Evolutionary conservation across 169 alveolate species (phyloP).

Genomic region (Plasmodium relictum): DNA sequence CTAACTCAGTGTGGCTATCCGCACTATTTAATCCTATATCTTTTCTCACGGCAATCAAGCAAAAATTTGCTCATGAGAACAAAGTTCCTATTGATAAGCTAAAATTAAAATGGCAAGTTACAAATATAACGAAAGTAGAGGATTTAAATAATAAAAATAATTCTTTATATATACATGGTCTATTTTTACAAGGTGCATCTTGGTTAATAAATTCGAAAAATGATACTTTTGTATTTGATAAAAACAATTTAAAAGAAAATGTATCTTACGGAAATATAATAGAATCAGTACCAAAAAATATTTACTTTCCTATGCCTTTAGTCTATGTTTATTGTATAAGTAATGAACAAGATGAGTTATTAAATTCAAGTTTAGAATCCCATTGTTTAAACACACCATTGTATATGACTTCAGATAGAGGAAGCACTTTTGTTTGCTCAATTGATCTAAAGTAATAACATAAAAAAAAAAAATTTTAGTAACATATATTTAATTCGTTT

Average conservation of each 20-base stretch:
- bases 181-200: slow-evolving; percentile 70
- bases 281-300: slow-evolving; percentile 65
- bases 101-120: slow-evolving; percentile 66
- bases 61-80: slow-evolving; percentile 77
- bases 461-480: background rate
- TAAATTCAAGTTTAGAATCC: slow-evolving; percentile 21
- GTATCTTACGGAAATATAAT: slow-evolving; percentile 53
- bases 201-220: slow-evolving; percentile 63
- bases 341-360: slow-evolving; percentile 46
- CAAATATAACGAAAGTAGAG: slow-evolving; percentile 64
- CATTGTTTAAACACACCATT: slow-evolving; percentile 42
- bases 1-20: slow-evolving; percentile 85
- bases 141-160: slow-evolving; percentile 68
- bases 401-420: slow-evolving; percentile 64
- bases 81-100: slow-evolving; percentile 66
- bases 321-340: slow-evolving; percentile 57
- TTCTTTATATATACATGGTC: slow-evolving; percentile 66
- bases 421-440: slow-evolving; percentile 63
- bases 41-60: slow-evolving; percentile 95
- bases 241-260: slow-evolving; percentile 33
- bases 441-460: slow-evolving; percentile 52
- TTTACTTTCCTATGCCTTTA: slow-evolving; percentile 60
- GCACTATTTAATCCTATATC: slow-evolving; percentile 97
- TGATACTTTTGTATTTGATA: slow-evolving; percentile 56
- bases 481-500: too few species aligned